These are phyloP conservation scores for Trametes elegans DNA, from an alignment of 768 basidiomycete genomes.

Conservation along the genomic window DNA sequence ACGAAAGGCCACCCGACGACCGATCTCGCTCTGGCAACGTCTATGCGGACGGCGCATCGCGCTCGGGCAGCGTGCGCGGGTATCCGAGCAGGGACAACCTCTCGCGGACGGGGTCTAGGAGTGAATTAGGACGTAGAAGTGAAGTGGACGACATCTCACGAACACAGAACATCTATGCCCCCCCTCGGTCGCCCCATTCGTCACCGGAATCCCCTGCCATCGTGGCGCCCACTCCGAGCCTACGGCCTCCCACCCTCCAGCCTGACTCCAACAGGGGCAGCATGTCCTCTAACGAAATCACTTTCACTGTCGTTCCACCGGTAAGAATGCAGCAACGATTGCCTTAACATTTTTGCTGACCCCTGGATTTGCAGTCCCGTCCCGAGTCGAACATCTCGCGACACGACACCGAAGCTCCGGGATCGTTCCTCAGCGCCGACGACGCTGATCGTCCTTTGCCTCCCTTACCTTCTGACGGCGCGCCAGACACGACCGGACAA, in stretches of 20 bases:
- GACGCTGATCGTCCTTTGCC: slow-evolving; percentile 35
- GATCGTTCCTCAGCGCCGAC: slow-evolving; percentile 37
- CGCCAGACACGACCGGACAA: slow-evolving; percentile 1
- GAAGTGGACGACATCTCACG: neutral
- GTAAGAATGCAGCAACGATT: no score
- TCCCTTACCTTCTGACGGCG: slow-evolving; percentile 26
- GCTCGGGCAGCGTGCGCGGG: slow-evolving; percentile 3
- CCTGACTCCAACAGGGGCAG: slow-evolving; percentile 7
- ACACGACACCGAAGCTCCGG: slow-evolving; percentile 23
- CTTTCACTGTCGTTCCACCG: slow-evolving; percentile 18
- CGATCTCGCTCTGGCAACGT: neutral
- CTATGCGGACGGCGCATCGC: neutral
- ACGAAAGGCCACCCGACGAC: neutral
- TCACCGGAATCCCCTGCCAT: slow-evolving; percentile 14
- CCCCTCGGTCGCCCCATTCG: slow-evolving; percentile 17
- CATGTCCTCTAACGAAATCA: slow-evolving; percentile 16
- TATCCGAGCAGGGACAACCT: slow-evolving; percentile 6
- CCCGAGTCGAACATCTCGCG: slow-evolving; percentile 37
- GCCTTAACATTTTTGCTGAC: neutral
- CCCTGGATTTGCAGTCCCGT: slow-evolving; percentile 30
- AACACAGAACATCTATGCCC: slow-evolving; percentile 18
- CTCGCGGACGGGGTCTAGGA: neutral
- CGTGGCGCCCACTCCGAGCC: neutral
- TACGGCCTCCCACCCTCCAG: slow-evolving; percentile 10
- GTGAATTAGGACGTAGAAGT: slow-evolving; percentile 1